Evolutionary conservation across 768 basidiomycete species (phyloP).

Genomic region (Nevesoporus exiguus): DNA sequence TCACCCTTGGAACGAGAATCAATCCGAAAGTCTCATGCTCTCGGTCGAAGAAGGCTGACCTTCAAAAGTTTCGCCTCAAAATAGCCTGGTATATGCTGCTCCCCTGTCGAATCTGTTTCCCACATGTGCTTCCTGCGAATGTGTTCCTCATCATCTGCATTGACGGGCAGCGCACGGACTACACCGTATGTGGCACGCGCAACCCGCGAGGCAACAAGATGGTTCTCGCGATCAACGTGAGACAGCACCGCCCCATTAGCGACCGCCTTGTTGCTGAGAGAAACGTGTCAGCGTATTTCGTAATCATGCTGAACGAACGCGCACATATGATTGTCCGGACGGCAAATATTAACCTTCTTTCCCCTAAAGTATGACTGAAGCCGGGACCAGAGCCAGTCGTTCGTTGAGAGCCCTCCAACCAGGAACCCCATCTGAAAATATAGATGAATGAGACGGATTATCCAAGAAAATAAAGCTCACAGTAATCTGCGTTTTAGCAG

Average conservation of each 20-base stretch:
- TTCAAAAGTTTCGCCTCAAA: no score
- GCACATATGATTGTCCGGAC: no score
- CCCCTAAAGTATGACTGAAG: no score
- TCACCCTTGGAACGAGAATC: no score
- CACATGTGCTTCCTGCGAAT: neutral
- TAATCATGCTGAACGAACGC: neutral
- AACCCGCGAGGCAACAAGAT: neutral
- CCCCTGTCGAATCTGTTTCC: neutral
- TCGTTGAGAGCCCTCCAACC: neutral
- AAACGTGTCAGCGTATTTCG: neutral
- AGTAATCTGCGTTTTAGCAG: neutral
- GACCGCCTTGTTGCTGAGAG: no score
- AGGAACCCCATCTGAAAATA: neutral
- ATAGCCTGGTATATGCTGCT: no score
- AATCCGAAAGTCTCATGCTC: no score
- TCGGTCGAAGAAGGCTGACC: no score
- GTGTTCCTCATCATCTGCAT: no score
- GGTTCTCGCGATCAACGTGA: neutral
- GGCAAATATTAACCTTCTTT: no score
- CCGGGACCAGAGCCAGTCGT: no score
- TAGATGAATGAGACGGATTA: no score
- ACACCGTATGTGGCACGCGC: conserved; percentile 6
- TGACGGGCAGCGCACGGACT: neutral
- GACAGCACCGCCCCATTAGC: conserved; percentile 8
- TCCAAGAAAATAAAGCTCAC: neutral